These are phyloP conservation scores for Cucumis melo DNA, from an alignment of 306 rosid genomes.

Conservation along the genomic window DNA sequence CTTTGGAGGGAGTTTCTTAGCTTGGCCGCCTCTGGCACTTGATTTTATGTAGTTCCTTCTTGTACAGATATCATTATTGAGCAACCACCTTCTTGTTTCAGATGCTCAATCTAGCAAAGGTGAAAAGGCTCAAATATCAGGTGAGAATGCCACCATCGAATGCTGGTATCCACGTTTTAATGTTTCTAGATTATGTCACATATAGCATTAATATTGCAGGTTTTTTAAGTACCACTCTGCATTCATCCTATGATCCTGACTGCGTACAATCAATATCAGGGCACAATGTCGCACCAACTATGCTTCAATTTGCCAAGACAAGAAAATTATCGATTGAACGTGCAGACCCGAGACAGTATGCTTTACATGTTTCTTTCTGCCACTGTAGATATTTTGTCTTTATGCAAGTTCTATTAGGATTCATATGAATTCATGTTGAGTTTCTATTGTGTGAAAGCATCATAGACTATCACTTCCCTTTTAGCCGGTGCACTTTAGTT, in stretches of 20 bases:
- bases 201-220: slow-evolving; percentile 33
- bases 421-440: background rate
- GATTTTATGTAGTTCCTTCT: slow-evolving; percentile 3
- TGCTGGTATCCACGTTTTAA: slow-evolving; percentile 12
- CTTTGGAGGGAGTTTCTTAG: background rate
- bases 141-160: slow-evolving; percentile 21
- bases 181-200: slow-evolving; percentile 17
- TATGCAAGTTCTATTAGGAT: background rate
- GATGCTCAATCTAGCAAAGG: slow-evolving; percentile 43
- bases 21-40: slow-evolving; percentile 3
- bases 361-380: background rate
- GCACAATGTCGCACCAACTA: slow-evolving; percentile 34
- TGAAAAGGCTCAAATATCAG: slow-evolving; percentile 26
- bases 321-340: slow-evolving; percentile 46
- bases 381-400: background rate
- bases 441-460: background rate
- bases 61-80: slow-evolving; percentile 14
- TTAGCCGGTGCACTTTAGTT: background rate
- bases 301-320: slow-evolving; percentile 47
- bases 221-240: slow-evolving; percentile 27
- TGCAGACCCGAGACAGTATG: slow-evolving; percentile 54
- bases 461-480: background rate
- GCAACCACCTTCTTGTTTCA: slow-evolving; percentile 21
- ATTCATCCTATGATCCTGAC: slow-evolving; percentile 31
- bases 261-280: slow-evolving; percentile 33